A percentile compares a stretch with the other conserved stretches of the same genome.
phyloP scores from a whole-genome alignment of 2,329 filamentous ascomycete genomes.

The Colletotrichum tamarilloi region DNA sequence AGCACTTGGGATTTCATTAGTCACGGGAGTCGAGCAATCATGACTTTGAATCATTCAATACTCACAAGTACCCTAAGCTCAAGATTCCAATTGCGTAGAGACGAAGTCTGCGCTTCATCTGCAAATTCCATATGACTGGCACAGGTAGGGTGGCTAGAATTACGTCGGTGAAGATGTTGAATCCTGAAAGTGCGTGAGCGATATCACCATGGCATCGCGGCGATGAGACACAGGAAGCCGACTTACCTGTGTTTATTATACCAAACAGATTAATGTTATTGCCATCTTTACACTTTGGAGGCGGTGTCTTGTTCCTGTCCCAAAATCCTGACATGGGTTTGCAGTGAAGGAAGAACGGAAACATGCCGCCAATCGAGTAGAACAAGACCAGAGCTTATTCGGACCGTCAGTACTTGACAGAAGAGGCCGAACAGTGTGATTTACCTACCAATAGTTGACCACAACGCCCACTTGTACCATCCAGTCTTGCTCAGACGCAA shows the following conservation, averaged over 20 bases:
- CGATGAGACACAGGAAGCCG: not conserved
- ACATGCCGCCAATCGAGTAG: slow-evolving; percentile 37
- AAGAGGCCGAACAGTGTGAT: not conserved
- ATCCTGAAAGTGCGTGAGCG: slow-evolving; percentile 34
- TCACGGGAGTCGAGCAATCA: not conserved
- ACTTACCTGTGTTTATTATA: slow-evolving; percentile 48
- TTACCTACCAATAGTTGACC: slow-evolving; percentile 37
- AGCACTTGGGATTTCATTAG: slow-evolving; percentile 41
- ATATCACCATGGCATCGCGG: accelerated
- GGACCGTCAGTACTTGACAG: not conserved
- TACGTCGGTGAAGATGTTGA: slow-evolving; percentile 56
- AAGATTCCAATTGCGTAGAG: slow-evolving; percentile 54
- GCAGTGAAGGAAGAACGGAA: slow-evolving; percentile 39
- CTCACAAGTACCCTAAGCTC: slow-evolving; percentile 54
- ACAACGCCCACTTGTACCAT: slow-evolving; percentile 41
- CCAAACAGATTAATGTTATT: slow-evolving; percentile 46
- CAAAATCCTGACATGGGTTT: slow-evolving; percentile 39
- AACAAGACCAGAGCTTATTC: slow-evolving; percentile 32
- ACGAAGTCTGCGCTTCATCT: slow-evolving; percentile 49
- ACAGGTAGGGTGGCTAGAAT: slow-evolving; percentile 53
- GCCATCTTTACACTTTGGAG: slow-evolving; percentile 32
- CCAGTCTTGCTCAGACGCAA: slow-evolving; percentile 37
- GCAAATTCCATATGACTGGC: slow-evolving; percentile 52
- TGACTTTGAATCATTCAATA: too few species aligned
- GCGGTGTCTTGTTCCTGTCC: slow-evolving; percentile 23